phyloP scores from a whole-genome alignment of 257 asterid genomes.

The Lithospermum erythrorhizon region DNA sequence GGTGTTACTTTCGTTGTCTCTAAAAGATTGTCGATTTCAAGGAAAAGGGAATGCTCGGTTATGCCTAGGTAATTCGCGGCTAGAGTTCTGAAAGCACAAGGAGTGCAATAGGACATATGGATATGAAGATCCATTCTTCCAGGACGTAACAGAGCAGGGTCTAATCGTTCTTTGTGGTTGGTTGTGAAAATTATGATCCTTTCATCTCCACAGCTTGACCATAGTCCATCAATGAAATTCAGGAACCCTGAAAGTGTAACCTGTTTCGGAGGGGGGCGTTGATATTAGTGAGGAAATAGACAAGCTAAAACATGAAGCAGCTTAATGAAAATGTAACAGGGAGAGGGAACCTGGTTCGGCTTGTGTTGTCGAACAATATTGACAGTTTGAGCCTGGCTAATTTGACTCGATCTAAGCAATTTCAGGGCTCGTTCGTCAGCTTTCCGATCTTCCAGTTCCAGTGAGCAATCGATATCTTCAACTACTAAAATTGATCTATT shows the following conservation, averaged over 20 bases:
- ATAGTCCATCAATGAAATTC: conserved; percentile 53
- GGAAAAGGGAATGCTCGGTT: conserved; percentile 13
- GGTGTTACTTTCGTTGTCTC: conserved; percentile 13
- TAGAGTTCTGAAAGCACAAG: conserved; percentile 25
- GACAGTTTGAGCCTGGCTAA: conserved; percentile 22
- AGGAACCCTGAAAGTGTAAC: conserved; percentile 33
- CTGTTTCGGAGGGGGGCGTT: no score
- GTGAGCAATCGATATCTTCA: conserved; percentile 59
- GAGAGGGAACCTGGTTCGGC: conserved; percentile 14
- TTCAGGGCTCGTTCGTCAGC: conserved; percentile 27
- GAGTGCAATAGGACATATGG: conserved; percentile 48
- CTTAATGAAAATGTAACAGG: no score
- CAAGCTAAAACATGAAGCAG: no score
- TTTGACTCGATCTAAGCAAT: conserved; percentile 16
- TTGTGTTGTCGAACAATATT: conserved; percentile 25
- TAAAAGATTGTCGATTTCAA: conserved; percentile 11
- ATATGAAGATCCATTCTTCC: conserved; percentile 62
- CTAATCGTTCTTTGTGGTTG: conserved; percentile 43
- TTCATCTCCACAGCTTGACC: conserved; percentile 70
- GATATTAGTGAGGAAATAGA: no score
- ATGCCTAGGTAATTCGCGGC: conserved; percentile 22
- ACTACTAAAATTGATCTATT: conserved; percentile 55
- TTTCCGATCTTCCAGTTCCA: conserved; percentile 25
- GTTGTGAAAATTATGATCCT: conserved; percentile 50
- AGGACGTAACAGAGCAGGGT: conserved; percentile 42